A percentile compares a stretch with the other conserved stretches of the same genome.
phyloP scores from a whole-genome alignment of 768 basidiomycete genomes.

The Amanita muscaria region DNA sequence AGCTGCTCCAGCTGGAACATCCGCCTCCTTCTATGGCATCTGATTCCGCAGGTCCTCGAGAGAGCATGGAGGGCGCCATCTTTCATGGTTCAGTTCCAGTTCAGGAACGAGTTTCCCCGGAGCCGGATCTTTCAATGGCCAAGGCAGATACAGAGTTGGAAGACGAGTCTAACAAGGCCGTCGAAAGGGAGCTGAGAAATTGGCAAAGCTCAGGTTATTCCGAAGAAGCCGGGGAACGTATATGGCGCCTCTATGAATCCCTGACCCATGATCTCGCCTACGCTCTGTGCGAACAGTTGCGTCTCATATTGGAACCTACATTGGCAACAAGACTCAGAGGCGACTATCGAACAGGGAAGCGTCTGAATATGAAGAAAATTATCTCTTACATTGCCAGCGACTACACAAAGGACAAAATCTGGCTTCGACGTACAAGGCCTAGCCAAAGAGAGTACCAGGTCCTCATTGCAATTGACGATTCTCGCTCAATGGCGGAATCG shows the following conservation, averaged over 20 bases:
- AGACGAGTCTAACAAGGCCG: conserved; percentile 20
- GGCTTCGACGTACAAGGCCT: conserved; percentile 90
- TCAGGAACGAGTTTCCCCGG: conserved; percentile 14
- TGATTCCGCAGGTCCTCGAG: conserved; percentile 10
- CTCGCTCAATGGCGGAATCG: conserved; percentile 91
- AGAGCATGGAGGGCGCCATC: conserved; percentile 38
- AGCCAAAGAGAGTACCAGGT: conserved; percentile 95
- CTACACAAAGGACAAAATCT: conserved; percentile 99
- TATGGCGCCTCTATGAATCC: conserved; percentile 91
- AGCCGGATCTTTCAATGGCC: conserved; percentile 18
- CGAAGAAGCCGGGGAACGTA: conserved; percentile 46
- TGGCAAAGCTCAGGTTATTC: conserved; percentile 60
- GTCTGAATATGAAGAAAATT: conserved; percentile 98
- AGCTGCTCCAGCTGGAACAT: conserved; percentile 1
- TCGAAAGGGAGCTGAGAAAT: conserved; percentile 43
- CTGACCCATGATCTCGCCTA: conserved; percentile 89
- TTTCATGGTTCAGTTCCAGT: conserved; percentile 23
- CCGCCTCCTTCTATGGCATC: conserved; percentile 18
- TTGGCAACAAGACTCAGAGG: conserved; percentile 89
- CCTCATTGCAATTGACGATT: conserved; percentile 90
- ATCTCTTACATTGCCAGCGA: conserved; percentile 97
- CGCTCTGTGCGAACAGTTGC: conserved; percentile 89
- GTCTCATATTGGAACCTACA: conserved; percentile 93
- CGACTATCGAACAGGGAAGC: conserved; percentile 95
- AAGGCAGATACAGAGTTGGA: conserved; percentile 28